Evolutionary conservation across 768 basidiomycete genomes (phyloP).

Genomic region (Phaffia tasmanica): DNA sequence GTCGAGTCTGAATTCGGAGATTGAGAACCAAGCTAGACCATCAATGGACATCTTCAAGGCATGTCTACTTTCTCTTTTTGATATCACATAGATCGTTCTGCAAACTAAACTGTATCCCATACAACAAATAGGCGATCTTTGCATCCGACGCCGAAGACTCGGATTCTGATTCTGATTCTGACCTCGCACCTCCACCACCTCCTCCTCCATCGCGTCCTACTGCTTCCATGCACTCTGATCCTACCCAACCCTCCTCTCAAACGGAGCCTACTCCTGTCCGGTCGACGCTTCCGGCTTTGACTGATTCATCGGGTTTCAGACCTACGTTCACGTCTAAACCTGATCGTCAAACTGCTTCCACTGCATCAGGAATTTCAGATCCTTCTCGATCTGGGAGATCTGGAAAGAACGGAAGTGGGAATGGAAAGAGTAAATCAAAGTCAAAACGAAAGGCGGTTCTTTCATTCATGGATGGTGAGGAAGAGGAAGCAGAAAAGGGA

Average conservation of each 20-base stretch:
- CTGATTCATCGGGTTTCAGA: slow-evolving; percentile 55
- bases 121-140: slow-evolving; percentile 53
- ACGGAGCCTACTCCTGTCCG: slow-evolving; percentile 39
- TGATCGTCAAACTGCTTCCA: slow-evolving; percentile 38
- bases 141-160: slow-evolving; percentile 35
- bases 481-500: slow-evolving; percentile 46
- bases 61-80: background rate
- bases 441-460: slow-evolving; percentile 50
- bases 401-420: slow-evolving; percentile 42
- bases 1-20: slow-evolving; percentile 16
- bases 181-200: slow-evolving; percentile 27
- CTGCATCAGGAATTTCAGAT: too few relatives aligned
- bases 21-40: slow-evolving; percentile 84
- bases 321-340: slow-evolving; percentile 61
- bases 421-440: slow-evolving; percentile 44
- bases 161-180: slow-evolving; percentile 27
- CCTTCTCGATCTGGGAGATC: slow-evolving; percentile 30
- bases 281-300: slow-evolving; percentile 34
- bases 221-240: slow-evolving; percentile 18
- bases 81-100: background rate
- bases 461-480: slow-evolving; percentile 60
- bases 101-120: background rate
- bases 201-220: slow-evolving; percentile 12
- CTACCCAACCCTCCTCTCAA: too few relatives aligned
- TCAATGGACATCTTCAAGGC: slow-evolving; percentile 86